Evolutionary conservation across 352 stramenopile species (phyloP).

Genomic region (Phytophthora pluvialis): DNA sequence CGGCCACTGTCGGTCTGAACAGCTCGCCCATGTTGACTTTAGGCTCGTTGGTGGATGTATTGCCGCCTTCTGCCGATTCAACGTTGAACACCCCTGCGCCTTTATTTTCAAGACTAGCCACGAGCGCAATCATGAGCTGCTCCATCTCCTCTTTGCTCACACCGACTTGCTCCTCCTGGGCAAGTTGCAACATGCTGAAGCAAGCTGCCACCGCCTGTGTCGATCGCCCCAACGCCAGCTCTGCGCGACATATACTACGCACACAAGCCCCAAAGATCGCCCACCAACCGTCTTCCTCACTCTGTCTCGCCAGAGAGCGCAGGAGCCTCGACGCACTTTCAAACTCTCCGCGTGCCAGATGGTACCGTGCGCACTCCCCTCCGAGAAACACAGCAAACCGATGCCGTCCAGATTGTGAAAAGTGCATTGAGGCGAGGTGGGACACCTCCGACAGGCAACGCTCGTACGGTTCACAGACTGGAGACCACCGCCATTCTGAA

Average conservation of each 20-base stretch:
- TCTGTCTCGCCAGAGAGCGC: slow-evolving; percentile 72
- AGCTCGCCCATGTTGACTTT: slow-evolving; percentile 63
- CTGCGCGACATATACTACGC: slow-evolving; percentile 58
- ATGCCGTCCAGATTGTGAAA: slow-evolving; percentile 69
- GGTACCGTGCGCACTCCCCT: slow-evolving; percentile 70
- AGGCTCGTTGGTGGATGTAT: slow-evolving; percentile 4
- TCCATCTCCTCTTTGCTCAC: slow-evolving; percentile 58
- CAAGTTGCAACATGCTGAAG: slow-evolving; percentile 67
- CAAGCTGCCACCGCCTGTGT: slow-evolving; percentile 63
- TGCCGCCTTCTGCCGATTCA: not conserved
- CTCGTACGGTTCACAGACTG: slow-evolving; percentile 46
- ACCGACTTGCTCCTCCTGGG: slow-evolving; percentile 53
- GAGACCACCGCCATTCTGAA: slow-evolving; percentile 17
- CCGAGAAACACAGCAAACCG: slow-evolving; percentile 83
- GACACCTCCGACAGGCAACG: slow-evolving; percentile 75
- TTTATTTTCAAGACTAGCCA: slow-evolving; percentile 43
- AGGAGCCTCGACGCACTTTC: slow-evolving; percentile 71
- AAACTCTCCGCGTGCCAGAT: slow-evolving; percentile 59
- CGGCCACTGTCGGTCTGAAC: slow-evolving; percentile 48
- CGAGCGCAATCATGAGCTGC: slow-evolving; percentile 52
- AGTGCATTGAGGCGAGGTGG: slow-evolving; percentile 79
- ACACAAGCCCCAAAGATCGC: slow-evolving; percentile 59
- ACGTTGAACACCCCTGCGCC: not conserved
- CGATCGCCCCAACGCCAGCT: slow-evolving; percentile 59
- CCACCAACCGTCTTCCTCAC: slow-evolving; percentile 84